These are phyloP conservation scores for Paraphaeosphaeria sporulosa DNA, from an alignment of 2,329 filamentous ascomycete species.

Conservation along the genomic window DNA sequence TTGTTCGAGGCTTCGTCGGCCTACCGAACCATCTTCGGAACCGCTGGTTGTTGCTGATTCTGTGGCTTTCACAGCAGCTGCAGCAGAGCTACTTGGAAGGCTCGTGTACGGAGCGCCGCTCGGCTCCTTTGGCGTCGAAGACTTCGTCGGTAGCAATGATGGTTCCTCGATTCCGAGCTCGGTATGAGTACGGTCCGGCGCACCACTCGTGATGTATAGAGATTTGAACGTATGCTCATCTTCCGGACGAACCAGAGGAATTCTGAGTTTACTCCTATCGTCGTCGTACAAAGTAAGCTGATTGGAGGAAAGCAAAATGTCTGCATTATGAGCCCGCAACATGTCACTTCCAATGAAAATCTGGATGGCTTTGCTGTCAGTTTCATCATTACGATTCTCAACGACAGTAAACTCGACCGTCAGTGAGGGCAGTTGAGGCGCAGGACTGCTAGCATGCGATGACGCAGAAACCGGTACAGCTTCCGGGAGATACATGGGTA, in stretches of 20 bases:
- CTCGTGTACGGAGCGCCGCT: conserved; percentile 6
- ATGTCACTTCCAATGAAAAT: conserved; percentile 92
- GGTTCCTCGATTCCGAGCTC: conserved; percentile 14
- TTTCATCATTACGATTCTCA: conserved; percentile 60
- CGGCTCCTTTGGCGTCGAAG: conserved; percentile 9
- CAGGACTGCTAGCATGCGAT: conserved; percentile 75
- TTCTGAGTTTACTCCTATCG: conserved; percentile 83
- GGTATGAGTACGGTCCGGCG: conserved; percentile 13
- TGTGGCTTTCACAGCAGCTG: conserved; percentile 20
- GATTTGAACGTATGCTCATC: conserved; percentile 82
- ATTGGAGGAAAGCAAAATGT: conserved; percentile 91
- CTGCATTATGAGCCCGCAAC: conserved; percentile 83
- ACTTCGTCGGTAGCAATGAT: conserved; percentile 12
- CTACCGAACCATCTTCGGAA: conserved; percentile 41
- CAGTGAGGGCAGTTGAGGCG: conserved; percentile 82
- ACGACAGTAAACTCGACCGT: conserved; percentile 79
- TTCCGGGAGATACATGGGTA: conserved; percentile 89
- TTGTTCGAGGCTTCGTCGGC: conserved; percentile 42
- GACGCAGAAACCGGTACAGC: conserved; percentile 81
- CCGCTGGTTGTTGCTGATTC: conserved; percentile 23
- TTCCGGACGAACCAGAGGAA: conserved; percentile 92
- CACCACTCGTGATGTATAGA: conserved; percentile 66
- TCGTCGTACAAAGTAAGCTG: conserved; percentile 86
- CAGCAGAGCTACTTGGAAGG: conserved; percentile 15
- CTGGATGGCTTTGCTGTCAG: conserved; percentile 71